These are phyloP conservation scores for Ophiobolus disseminans DNA, from an alignment of 2,329 filamentous ascomycete genomes.

Conservation along the genomic window DNA sequence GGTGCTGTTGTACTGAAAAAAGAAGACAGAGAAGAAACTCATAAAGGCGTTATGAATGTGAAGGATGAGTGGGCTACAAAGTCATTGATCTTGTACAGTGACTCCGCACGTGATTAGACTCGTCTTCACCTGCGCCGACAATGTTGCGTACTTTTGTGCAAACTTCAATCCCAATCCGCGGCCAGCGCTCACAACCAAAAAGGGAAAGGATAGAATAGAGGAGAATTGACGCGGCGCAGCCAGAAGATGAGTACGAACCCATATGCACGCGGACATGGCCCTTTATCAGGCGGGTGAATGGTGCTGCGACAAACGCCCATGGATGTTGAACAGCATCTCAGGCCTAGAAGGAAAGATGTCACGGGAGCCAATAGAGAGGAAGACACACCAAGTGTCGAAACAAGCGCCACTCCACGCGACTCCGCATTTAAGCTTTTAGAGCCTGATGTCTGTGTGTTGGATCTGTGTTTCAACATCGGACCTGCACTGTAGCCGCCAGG, in stretches of 20 bases:
- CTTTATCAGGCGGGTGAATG: constrained; percentile 43
- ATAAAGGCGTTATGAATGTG: constrained; percentile 4
- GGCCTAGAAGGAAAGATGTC: constrained; percentile 31
- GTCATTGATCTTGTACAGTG: constrained; percentile 15
- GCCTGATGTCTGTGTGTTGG: constrained; percentile 41
- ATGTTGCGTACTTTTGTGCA: constrained; percentile 36
- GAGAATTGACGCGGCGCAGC: constrained; percentile 19
- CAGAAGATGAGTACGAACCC: constrained; percentile 19
- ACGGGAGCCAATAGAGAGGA: constrained; percentile 44
- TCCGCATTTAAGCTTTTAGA: constrained; percentile 41
- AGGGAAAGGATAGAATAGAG: constrained; percentile 21
- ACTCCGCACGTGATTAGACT: constrained; percentile 20
- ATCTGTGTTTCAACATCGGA: constrained; percentile 45
- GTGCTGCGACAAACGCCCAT: constrained; percentile 39
- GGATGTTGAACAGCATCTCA: constrained; percentile 23
- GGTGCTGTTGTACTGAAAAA: not conserved
- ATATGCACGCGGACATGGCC: constrained; percentile 26
- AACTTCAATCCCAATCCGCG: constrained; percentile 17
- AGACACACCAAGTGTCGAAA: constrained; percentile 39
- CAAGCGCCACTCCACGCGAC: constrained; percentile 42
- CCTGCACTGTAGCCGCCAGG: constrained; percentile 47
- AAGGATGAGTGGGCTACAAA: constrained; percentile 15
- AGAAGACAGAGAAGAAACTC: constrained; percentile 7
- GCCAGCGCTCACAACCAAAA: constrained; percentile 20
- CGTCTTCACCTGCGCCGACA: constrained; percentile 36